Conservation (phyloP, 768 basidiomycete species). For the Boletales sp. region DNA sequence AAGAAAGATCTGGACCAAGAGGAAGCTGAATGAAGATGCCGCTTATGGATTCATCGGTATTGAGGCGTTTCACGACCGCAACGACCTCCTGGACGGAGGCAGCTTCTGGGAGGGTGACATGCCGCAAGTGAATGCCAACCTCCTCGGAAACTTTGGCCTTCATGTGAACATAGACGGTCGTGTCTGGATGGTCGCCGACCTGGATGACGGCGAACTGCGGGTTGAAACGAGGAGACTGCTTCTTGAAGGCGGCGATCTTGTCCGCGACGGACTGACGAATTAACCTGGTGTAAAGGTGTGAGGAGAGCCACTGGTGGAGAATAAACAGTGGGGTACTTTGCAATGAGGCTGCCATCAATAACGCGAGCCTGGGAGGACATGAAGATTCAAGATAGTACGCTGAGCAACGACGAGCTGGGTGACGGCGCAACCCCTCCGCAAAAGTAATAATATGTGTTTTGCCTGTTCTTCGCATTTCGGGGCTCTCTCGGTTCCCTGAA, state of each 20-base stretch:
- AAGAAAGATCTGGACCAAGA: conserved; percentile 45
- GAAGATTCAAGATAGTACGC: conserved; percentile 29
- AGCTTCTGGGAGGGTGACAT: conserved; percentile 68
- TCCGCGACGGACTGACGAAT: conserved; percentile 75
- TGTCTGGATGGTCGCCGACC: conserved; percentile 89
- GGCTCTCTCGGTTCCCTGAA: no score
- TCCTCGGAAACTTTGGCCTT: conserved; percentile 94
- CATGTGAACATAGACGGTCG: conserved; percentile 92
- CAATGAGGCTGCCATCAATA: conserved; percentile 85
- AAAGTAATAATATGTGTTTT: no score
- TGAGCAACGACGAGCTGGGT: conserved; percentile 8
- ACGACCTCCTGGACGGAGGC: conserved; percentile 73
- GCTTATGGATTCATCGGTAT: conserved; percentile 74
- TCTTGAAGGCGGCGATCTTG: conserved; percentile 61
- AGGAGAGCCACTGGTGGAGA: conserved; percentile 10
- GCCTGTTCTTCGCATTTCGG: no score
- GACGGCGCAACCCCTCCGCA: neutral
- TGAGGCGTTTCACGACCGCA: conserved; percentile 73
- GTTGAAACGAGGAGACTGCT: conserved; percentile 80
- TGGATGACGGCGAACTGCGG: conserved; percentile 94
- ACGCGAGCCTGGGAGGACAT: conserved; percentile 36
- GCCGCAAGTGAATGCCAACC: conserved; percentile 84
- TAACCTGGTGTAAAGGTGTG: conserved; percentile 45
- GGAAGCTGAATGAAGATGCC: conserved; percentile 97
- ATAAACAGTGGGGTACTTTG: conserved; percentile 56